These are phyloP conservation scores for Lepraria neglecta DNA, from an alignment of 495 filamentous ascomycete species.

Conservation along the genomic window DNA sequence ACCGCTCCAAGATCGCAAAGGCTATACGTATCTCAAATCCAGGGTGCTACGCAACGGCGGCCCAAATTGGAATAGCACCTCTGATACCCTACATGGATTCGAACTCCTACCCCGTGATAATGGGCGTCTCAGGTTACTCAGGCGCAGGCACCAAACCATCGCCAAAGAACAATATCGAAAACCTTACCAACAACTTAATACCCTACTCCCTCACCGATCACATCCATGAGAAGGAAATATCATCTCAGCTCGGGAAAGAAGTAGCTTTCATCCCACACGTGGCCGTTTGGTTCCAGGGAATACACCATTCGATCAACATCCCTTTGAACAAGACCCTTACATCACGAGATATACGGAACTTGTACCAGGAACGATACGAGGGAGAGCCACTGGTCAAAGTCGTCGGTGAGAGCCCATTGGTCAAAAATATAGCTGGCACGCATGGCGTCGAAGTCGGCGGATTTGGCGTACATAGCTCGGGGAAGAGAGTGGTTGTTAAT, in stretches of 20 bases:
- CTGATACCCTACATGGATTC: constrained; percentile 60
- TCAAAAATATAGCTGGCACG: constrained; percentile 83
- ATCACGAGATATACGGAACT: constrained; percentile 82
- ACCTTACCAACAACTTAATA: constrained; percentile 82
- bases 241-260: constrained; percentile 63
- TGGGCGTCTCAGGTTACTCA: constrained; percentile 93
- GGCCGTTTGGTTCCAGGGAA: constrained; percentile 97
- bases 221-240: constrained; percentile 93
- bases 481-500: constrained; percentile 88
- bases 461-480: constrained; percentile 81
- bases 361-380: constrained; percentile 94
- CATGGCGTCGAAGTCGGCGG: constrained; percentile 93
- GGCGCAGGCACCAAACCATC: constrained; percentile 94
- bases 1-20: constrained; percentile 67
- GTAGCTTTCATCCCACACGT: constrained; percentile 94
- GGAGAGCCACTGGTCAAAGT: constrained; percentile 92
- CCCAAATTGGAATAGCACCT: constrained; percentile 84
- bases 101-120: constrained; percentile 73
- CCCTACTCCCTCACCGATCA: constrained; percentile 92
- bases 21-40: constrained; percentile 92
- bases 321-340: constrained; percentile 85
- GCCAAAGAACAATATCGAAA: constrained; percentile 90
- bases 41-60: constrained; percentile 95
- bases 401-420: constrained; percentile 75
- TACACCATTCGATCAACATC: constrained; percentile 86